phyloP scores from a whole-genome alignment of 257 asterid species.

The Striga asiatica region DNA sequence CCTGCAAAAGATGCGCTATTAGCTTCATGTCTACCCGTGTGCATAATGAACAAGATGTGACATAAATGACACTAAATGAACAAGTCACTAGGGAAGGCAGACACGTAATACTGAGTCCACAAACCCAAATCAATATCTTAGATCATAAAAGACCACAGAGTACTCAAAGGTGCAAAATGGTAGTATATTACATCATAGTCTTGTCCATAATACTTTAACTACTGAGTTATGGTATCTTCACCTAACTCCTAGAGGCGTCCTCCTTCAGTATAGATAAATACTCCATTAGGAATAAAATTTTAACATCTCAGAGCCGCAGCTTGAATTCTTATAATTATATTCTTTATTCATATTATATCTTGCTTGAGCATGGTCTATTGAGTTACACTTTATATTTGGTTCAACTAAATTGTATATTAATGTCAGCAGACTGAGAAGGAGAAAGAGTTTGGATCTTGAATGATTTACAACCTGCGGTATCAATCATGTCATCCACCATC shows the following conservation, averaged over 20 bases:
- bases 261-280: constrained; percentile 1
- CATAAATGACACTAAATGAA: not conserved
- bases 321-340: not conserved
- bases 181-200: no score
- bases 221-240: constrained; percentile 2
- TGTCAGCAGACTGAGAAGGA: no score
- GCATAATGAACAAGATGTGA: constrained; percentile 7
- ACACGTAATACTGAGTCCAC: not conserved
- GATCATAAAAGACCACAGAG: not conserved
- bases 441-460: constrained; percentile 1
- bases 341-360: not conserved
- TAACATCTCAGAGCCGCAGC: not conserved
- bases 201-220: constrained; percentile 7
- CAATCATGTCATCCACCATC: constrained; percentile 95
- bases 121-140: not conserved
- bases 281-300: not conserved
- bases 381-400: not conserved
- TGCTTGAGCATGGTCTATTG: not conserved
- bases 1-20: constrained; percentile 30
- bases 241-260: not conserved
- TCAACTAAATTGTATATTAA: not conserved
- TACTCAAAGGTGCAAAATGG: not conserved
- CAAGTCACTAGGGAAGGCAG: not conserved
- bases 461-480: constrained; percentile 60
- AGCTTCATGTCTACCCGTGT: constrained; percentile 8